These are phyloP conservation scores for Amphicarpaea edgeworthii DNA, from an alignment of 306 rosid genomes.

Conservation along the genomic window DNA sequence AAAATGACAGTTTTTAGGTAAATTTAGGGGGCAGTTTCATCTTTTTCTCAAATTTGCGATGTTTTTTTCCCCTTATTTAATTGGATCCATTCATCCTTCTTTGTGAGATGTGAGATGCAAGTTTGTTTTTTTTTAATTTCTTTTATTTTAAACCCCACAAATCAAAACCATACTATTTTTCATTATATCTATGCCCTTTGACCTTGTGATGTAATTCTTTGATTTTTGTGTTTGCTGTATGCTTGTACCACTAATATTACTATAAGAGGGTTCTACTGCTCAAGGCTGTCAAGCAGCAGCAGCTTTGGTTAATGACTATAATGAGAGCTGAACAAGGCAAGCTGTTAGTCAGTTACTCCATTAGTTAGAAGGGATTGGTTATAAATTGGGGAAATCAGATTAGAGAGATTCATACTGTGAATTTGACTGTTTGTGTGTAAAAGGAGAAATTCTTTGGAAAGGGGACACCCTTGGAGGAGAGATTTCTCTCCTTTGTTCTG, in stretches of 20 bases:
- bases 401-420: not conserved
- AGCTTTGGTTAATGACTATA: not conserved
- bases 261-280: not conserved
- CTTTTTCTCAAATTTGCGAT: not conserved
- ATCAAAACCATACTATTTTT: not conserved
- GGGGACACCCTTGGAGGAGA: not conserved
- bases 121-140: not conserved
- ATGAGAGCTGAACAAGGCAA: not conserved
- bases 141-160: not conserved
- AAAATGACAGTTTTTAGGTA: not conserved
- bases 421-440: not conserved
- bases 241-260: not conserved
- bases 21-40: not conserved
- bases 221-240: not conserved
- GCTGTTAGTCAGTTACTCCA: not conserved
- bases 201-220: not conserved
- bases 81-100: not conserved
- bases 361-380: not conserved
- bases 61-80: not conserved
- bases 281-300: not conserved
- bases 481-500: not conserved
- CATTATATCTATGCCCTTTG: not conserved
- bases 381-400: not conserved
- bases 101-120: not conserved
- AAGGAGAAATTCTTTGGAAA: not conserved